Evolutionary conservation across 169 alveolate species (phyloP), one percentile per base, ranked within the genome.

Genomic region (Eimeria maxima): DNA sequence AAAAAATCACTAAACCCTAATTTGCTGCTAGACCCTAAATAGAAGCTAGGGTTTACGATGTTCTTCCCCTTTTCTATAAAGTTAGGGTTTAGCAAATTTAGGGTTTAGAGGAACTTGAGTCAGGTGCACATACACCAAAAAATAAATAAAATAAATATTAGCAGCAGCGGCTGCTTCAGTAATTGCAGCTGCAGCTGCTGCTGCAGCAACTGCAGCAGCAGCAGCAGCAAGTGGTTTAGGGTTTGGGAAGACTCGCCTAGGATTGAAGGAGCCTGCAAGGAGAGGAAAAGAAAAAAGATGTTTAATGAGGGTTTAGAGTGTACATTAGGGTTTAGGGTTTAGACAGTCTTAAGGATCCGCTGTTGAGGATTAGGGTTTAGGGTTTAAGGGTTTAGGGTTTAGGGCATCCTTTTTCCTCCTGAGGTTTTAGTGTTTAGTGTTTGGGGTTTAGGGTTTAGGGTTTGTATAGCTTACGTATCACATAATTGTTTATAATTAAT

Each of bases 391-490:
- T 65, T 65, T 65, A 65, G 74, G 74, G 74, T 50, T 50, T 50
- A 50, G 57, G 57, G 57, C 11, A 7, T 50, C 57, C 76, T 67
- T 5, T 67, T 20, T 71, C 13, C 47, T 13, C 47, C n/a, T 71
- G 13, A 71, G 81, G 53, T 42, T 71, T 71, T 71, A 38, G 24
- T 2, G 24, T 22, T 42, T 74, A 74, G 87, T 55, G 87, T 33
- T 74, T 74, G 42, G 87, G 87, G 87, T 74, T 74, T 69, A 69
- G 80, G 74, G 74, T 65, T 65, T 65, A n/a, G 74, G 74, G n/a
- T n/a, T n/a, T n/a, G n/a, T n/a, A n/a, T n/a, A n/a, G 74, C 38
- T 73, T 73, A n/a, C 83, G 13, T 73, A 4, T 73, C 5, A 47
- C 83, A 73, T n/a, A 73, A 73, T 18, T 73, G 83, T 18, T n/a